Evolutionary conservation across 352 stramenopile species (phyloP).

Genomic region (Phytophthora nicotianae): DNA sequence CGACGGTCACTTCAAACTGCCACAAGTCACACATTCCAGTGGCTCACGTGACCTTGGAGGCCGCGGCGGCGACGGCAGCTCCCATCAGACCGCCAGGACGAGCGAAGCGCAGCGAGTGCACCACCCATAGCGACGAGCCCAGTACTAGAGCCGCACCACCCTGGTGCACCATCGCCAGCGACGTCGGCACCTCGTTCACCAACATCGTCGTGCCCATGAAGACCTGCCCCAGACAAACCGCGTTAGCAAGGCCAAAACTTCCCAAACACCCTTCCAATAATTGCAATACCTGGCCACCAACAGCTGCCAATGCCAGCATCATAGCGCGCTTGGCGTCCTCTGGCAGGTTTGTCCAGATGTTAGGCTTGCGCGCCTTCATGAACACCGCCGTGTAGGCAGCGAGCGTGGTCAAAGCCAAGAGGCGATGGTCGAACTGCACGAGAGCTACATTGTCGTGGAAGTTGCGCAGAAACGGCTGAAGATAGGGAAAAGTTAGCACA

Average conservation of each 20-base stretch:
- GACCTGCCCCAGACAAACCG: slow-evolving; percentile 54
- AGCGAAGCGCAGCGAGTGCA: slow-evolving; percentile 71
- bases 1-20: too few species aligned
- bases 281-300: slow-evolving; percentile 43
- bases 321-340: slow-evolving; percentile 61
- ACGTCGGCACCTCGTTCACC: slow-evolving; percentile 94
- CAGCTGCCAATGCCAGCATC: slow-evolving; percentile 57
- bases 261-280: neutral
- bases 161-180: slow-evolving; percentile 94
- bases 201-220: slow-evolving; percentile 94
- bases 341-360: slow-evolving; percentile 74
- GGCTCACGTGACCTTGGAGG: slow-evolving; percentile 29
- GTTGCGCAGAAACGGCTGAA: slow-evolving; percentile 75
- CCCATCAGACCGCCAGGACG: slow-evolving; percentile 43
- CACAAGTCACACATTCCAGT: slow-evolving; percentile 14
- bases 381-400: slow-evolving; percentile 57
- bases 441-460: slow-evolving; percentile 96
- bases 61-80: slow-evolving; percentile 24
- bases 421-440: slow-evolving; percentile 96
- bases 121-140: slow-evolving; percentile 65
- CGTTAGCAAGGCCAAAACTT: neutral
- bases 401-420: slow-evolving; percentile 91
- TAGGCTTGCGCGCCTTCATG: slow-evolving; percentile 59
- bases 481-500: neutral
- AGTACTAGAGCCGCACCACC: slow-evolving; percentile 58